Evolutionary conservation across 352 stramenopile species (phyloP), one percentile per base, ranked within the genome.

Genomic region (Phytophthora podocarpi): DNA sequence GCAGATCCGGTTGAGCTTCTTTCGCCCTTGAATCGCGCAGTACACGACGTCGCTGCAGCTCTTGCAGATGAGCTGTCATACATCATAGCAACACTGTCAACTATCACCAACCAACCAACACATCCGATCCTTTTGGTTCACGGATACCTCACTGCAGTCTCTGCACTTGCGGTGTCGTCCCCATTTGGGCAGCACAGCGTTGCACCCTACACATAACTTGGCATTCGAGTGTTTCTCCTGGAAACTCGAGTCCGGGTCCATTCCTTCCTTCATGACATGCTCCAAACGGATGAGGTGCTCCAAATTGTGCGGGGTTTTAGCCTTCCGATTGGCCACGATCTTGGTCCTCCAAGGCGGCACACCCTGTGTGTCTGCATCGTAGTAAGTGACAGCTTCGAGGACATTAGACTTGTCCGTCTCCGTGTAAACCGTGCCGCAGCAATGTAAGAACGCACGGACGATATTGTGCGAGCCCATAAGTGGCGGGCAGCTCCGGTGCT

Each of bases 1-100:
- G 60, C 79, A 89, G 52, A 89, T 89, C 43, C 71, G 74, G 47
- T 89, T 85, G 66, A 89, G 76, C 67, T 87, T 85, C 67, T 85
- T 86, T 40, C 69, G 65, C 45, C 79, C 76, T 51, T 86, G 71
- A 40, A 80, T 70, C 32, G 79, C 72, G 45, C 78, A 86, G 72
- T 89, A 85, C 32, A 86, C 76, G 2, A 89, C 70, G 35, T 85
- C 74, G 24, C 68, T 80, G 46, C 79, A 89, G 57, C 66, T 82
- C 62, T 87, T 89, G 62, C 79, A 89, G 9, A 89, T 61, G 24
- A 59, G 28, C 59, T 78, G 27, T 6, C 18, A 50, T 51, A 57
- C 31, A 52, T 23, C 41, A 27, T 30, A n/a, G 37, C 48, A 26
- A 7, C 32, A 47, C 28, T 34, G 31, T 40, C 7, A n/a, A n/a